Conservation (phyloP, 148 eudicot species). For the Vaccinium darrowii region DNA sequence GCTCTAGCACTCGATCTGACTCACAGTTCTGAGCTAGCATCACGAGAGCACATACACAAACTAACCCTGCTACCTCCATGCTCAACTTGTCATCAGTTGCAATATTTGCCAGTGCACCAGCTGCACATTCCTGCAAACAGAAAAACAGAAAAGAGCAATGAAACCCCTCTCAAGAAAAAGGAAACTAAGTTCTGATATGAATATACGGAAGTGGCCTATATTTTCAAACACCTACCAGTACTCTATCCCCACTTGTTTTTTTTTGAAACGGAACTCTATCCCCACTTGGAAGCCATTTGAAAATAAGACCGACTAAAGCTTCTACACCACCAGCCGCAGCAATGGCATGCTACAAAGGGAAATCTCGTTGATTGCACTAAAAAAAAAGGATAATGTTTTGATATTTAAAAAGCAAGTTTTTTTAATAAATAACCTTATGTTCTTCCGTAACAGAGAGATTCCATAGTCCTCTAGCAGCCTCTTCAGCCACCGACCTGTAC, state of each 20-base stretch:
- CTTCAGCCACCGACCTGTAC: slow-evolving; percentile 90
- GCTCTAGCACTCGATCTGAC: slow-evolving; percentile 91
- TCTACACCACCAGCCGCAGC: slow-evolving; percentile 85
- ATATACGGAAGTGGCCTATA: neutral
- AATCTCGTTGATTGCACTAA: neutral
- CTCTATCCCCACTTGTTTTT: slow-evolving; percentile 57
- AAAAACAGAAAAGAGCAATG: slow-evolving; percentile 9
- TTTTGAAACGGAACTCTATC: too few relatives aligned
- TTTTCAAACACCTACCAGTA: slow-evolving; percentile 59
- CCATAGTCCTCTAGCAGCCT: slow-evolving; percentile 99
- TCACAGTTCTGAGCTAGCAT: slow-evolving; percentile 80
- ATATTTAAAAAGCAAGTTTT: neutral
- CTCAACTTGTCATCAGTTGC: slow-evolving; percentile 99
- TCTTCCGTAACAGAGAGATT: slow-evolving; percentile 96
- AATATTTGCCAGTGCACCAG: slow-evolving; percentile 89
- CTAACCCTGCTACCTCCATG: slow-evolving; percentile 77
- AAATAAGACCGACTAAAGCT: slow-evolving; percentile 87
- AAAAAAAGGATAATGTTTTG: neutral
- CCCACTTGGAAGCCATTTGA: slow-evolving; percentile 60
- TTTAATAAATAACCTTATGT: slow-evolving; percentile 64
- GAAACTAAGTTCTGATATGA: neutral
- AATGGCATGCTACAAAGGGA: slow-evolving; percentile 67
- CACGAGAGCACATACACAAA: slow-evolving; percentile 88
- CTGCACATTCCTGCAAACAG: slow-evolving; percentile 84
- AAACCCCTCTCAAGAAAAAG: neutral